phyloP scores from a whole-genome alignment of 1,139 yeast genomes.

The Protomyces inouyei region DNA sequence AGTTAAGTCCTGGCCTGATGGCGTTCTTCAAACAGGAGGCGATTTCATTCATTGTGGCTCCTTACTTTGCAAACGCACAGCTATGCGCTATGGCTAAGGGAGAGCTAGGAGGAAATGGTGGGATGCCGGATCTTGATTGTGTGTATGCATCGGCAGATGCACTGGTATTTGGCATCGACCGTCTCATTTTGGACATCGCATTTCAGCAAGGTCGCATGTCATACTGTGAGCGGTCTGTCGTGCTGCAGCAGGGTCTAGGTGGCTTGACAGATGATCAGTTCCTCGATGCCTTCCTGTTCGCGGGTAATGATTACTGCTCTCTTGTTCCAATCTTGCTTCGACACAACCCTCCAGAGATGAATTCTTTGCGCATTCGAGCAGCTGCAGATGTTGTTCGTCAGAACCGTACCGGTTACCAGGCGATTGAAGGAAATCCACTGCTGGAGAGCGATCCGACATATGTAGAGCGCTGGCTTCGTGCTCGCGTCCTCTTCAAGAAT shows the following conservation, averaged over 20 bases:
- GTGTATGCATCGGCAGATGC: conserved; percentile 63
- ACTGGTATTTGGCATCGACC: conserved; percentile 62
- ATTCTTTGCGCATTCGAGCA: conserved; percentile 40
- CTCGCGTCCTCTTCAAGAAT: conserved; percentile 47
- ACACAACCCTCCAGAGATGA: conserved; percentile 38
- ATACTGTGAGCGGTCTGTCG: conserved; percentile 30
- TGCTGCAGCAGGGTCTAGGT: conserved; percentile 5
- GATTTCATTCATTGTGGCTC: conserved; percentile 70
- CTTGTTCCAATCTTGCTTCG: conserved; percentile 51
- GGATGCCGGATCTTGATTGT: conserved; percentile 60
- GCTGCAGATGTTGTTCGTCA: conserved; percentile 46
- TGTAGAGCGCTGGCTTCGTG: conserved; percentile 43
- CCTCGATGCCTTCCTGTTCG: conserved; percentile 53
- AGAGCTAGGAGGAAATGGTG: conserved; percentile 59
- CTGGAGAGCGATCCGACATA: conserved; percentile 35
- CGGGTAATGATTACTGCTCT: conserved; percentile 76
- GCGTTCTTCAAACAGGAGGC: conserved; percentile 47
- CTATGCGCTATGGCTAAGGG: conserved; percentile 58
- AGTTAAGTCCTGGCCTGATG: conserved; percentile 4
- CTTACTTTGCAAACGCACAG: conserved; percentile 78
- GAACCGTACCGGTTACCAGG: conserved; percentile 46
- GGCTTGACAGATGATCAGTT: conserved; percentile 27
- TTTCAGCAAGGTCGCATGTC: conserved; percentile 56
- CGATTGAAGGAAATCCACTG: conserved; percentile 35
- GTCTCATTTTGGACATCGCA: conserved; percentile 46